Evolutionary conservation across 2,329 filamentous ascomycete genomes (phyloP), one percentile per base, ranked within the genome.

Genomic region (Penicillium sp.): DNA sequence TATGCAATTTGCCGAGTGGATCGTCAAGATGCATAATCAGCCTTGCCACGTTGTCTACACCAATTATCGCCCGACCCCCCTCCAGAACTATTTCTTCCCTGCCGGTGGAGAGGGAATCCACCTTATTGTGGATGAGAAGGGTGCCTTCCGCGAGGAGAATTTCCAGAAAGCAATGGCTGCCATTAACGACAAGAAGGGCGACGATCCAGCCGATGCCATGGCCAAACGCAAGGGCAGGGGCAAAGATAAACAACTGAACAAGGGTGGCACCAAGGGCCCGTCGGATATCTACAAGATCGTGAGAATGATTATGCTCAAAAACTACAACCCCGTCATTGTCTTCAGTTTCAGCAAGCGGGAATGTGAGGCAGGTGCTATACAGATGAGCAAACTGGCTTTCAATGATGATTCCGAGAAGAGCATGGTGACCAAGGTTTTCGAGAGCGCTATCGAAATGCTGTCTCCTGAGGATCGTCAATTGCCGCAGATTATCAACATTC

Each of bases 311-410:
- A 95, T 99, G 86, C 80, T 89, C 73, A 95, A 91, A 75, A 93
- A 88, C 67, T 95, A 93, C 73, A 96, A 99, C 64, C 93, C 93
- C 0, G 93, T 97, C 62, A 99, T 99, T 67, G 90, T 99, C 33
- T 99, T 99, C 81, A 97, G 92, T 72, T 99, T 99, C 76, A 96
- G 91, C 79, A 99, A 99, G 76, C 82, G 92, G 58, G 92, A 97
- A 64, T 96, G 92, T 68, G 93, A 99, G 73, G 84, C 85, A 55
- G 84, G 93, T 70, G 93, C 93, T 1, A 77, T 99, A 39, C 82
- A 89, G 60, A 91, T 96, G 75, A 92, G 85, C 44, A 81, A 83
- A 53, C 81, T 97, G 64, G 85, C 88, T 39, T 96, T 99, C 80
- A 99, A 99, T 73, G 90, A 95, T 58, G 89, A 95, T 18, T 91